A percentile compares a stretch with the other conserved stretches of the same genome.
Evolutionary conservation across 208 protist genomes (phyloP).

Genomic region (Naegleria lovaniensis): DNA sequence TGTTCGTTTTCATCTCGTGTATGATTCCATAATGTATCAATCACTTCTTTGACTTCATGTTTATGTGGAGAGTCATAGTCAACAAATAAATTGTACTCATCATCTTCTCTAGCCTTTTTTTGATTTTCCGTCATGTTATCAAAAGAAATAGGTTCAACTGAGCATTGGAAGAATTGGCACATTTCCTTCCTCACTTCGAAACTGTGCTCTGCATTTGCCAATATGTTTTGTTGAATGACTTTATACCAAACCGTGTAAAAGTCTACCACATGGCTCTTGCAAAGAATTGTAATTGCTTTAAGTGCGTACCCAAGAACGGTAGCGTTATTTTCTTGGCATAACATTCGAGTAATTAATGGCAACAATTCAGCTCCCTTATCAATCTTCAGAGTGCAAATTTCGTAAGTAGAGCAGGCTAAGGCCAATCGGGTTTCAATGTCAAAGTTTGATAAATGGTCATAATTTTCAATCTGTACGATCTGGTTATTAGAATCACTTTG

Average conservation of each 20-base stretch:
- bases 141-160: background rate
- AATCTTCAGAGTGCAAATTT: background rate
- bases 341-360: background rate
- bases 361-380: constrained; percentile 3
- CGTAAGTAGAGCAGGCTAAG: background rate
- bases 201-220: background rate
- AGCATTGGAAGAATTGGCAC: background rate
- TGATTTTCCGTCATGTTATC: background rate
- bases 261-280: background rate
- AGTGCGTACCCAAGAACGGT: background rate
- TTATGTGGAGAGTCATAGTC: background rate
- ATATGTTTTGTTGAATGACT: background rate
- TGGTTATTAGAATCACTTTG: background rate
- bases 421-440: background rate
- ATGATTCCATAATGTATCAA: background rate
- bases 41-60: background rate
- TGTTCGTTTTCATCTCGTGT: background rate
- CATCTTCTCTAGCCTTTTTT: background rate
- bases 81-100: constrained; percentile 24
- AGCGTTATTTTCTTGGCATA: background rate
- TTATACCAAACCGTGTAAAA: background rate
- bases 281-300: background rate
- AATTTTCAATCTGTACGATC: background rate
- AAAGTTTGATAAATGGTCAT: background rate
- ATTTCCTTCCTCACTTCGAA: background rate